Conservation (phyloP, 2,329 filamentous ascomycete genomes). For the Tolypocladium pustulatum region DNA sequence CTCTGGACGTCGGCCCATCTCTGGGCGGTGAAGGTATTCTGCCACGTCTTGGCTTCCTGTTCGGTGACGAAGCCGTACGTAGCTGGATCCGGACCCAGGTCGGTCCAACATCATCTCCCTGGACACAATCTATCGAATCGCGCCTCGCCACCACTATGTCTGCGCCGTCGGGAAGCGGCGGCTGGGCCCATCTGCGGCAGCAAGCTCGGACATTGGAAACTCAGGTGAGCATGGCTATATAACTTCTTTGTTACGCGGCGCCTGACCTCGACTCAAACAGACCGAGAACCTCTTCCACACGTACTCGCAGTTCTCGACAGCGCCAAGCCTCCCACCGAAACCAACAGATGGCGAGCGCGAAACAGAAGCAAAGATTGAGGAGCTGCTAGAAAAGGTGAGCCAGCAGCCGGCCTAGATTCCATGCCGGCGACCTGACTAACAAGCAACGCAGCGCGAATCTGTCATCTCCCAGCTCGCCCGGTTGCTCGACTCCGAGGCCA, state of each 20-base stretch:
- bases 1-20: background rate
- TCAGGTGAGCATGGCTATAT: constrained; percentile 52
- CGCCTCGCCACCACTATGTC: constrained; percentile 31
- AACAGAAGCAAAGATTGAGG: constrained; percentile 72
- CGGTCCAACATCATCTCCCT: background rate
- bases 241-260: background rate
- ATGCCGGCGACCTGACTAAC: constrained; percentile 5
- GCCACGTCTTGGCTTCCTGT: constrained; percentile 2
- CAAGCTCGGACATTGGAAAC: constrained; percentile 82
- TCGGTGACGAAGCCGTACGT: background rate
- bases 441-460: constrained; percentile 55
- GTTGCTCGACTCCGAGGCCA: constrained; percentile 85
- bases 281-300: constrained; percentile 75
- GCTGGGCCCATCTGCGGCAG: constrained; percentile 91
- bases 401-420: background rate
- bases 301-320: constrained; percentile 84
- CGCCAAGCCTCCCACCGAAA: constrained; percentile 68
- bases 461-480: constrained; percentile 75
- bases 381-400: constrained; percentile 63
- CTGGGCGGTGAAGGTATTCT: constrained; percentile 16
- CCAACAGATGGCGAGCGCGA: constrained; percentile 75
- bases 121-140: background rate
- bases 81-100: background rate
- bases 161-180: constrained; percentile 43
- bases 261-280: constrained; percentile 32